Base-by-base conservation (phyloP, 2,329 filamentous ascomycete species). In the Penicillium expansum region DNA sequence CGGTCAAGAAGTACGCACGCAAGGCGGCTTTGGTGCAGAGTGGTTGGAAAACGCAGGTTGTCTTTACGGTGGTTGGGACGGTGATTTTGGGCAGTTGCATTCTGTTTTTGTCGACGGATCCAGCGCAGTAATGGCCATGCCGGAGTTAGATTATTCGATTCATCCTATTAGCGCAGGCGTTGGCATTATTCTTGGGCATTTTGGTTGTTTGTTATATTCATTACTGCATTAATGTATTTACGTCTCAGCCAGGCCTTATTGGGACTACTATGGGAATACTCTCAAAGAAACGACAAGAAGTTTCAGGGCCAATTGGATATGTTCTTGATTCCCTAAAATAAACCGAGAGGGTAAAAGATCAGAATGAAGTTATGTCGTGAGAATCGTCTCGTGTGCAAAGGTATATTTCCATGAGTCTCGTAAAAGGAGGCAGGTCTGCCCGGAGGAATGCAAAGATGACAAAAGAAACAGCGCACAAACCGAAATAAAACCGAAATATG, bases 21-120 rank as follows among this genome's bases (percentile, higher is more conserved):
- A 85, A 87, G 63, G 82, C 83, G 27, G 94, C 94, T 0, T 82
- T 97, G 61, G 94, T 99, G 38, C 94, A 99, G 77, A 89, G 86
- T 30, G 94, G 94, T 1, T 94, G 90, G 89, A 93, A 91, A 75
- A 97, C 94, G 37, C 92, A 97, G 71, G 74, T 87, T 41, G 89
- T 96, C n/a, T 76, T 78, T 62, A 71, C 71, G 5, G 62, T 79
- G 22, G 72, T 79, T 9, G 75, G 76, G n/a, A 66, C 67, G 5
- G 74, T 73, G 10, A 79, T 79, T 56, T 61, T 79, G 49, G 76
- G 72, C 9, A 75, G 77, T 56, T 79, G 77, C 62, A 71, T 77
- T 24, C 59, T 79, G 56, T 76, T 79, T 54, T 58, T 79, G 59
- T 74, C 70, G 35, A 78, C 76, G 5, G 71, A 76, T 62, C 67